A percentile compares a stretch with the other conserved stretches of the same genome.
phyloP scores from a whole-genome alignment of 2,329 filamentous ascomycete genomes.

The Neocatenulostroma microsporum region DNA sequence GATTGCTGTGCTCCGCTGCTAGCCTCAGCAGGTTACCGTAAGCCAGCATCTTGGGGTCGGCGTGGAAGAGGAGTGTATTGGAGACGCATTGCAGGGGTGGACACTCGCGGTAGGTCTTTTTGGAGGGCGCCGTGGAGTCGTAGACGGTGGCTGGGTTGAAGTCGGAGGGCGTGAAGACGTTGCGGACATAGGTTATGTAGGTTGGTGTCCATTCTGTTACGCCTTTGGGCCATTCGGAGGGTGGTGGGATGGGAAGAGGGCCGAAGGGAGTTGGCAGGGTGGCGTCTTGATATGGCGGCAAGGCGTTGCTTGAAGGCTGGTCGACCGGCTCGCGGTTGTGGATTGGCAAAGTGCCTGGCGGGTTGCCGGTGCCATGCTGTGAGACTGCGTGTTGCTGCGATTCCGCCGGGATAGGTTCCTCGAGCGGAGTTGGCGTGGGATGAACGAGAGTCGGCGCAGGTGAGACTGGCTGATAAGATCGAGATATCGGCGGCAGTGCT shows the following conservation, averaged over 20 bases:
- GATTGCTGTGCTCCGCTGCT: conserved; percentile 1
- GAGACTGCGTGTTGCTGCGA: no score
- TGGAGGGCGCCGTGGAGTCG: neutral
- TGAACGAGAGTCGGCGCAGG: no score
- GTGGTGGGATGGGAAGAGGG: neutral
- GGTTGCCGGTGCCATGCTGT: no score
- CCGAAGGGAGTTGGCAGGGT: no score
- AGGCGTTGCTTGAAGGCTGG: no score
- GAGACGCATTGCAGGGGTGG: conserved; percentile 1
- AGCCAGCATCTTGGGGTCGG: conserved; percentile 5
- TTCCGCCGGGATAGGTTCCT: no score
- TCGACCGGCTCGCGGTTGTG: no score
- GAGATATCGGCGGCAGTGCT: no score
- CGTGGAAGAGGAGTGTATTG: conserved; percentile 4
- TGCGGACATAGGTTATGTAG: neutral
- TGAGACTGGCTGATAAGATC: no score
- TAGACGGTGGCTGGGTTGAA: conserved; percentile 3
- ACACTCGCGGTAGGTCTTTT: neutral
- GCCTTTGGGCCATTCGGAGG: neutral
- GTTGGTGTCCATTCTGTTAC: neutral
- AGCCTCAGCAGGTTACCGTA: conserved; percentile 8
- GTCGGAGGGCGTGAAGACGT: conserved; percentile 1
- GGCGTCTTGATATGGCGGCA: no score
- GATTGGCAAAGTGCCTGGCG: no score
- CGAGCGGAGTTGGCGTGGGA: no score